Percentiles rank a stretch among this genome's conserved stretches.
Evolutionary conservation across 2,329 filamentous ascomycete genomes (phyloP).

Genomic region (Botrytis galanthina): DNA sequence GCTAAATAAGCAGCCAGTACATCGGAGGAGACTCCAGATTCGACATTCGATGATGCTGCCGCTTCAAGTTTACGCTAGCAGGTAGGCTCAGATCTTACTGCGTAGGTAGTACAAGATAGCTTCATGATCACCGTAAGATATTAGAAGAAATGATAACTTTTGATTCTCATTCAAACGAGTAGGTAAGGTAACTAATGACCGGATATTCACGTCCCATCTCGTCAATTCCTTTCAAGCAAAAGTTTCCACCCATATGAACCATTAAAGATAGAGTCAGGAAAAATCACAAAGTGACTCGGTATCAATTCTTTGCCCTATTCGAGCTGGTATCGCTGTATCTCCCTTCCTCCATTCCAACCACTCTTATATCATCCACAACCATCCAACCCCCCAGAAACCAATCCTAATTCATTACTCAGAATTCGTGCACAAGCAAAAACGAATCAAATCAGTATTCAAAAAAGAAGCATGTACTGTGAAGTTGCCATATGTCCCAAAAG

Average conservation of each 20-base stretch:
- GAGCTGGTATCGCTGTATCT: not conserved
- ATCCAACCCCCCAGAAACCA: not conserved
- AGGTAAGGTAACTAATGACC: not conserved
- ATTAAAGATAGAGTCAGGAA: not conserved
- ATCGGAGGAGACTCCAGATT: not conserved
- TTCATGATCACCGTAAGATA: not conserved
- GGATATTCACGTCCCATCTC: not conserved
- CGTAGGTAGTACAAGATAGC: not conserved
- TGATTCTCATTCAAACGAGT: not conserved
- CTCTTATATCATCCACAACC: not conserved
- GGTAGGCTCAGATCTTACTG: not conserved
- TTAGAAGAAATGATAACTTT: slow-evolving; percentile 1
- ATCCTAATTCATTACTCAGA: not conserved
- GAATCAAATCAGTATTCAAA: not conserved
- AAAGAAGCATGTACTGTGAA: slow-evolving; percentile 14
- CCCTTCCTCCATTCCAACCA: not conserved
- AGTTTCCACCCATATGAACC: not conserved
- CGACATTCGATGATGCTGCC: too few relatives aligned
- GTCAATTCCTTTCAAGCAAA: not conserved
- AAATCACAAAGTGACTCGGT: not conserved
- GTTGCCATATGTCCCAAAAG: slow-evolving; percentile 12
- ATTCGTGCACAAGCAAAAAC: not conserved
- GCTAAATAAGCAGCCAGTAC: not conserved
- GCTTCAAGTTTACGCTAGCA: not conserved
- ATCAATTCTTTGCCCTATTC: not conserved